Conservation (phyloP, 2,329 filamentous ascomycete genomes). For the Exophiala aquamarina region DNA sequence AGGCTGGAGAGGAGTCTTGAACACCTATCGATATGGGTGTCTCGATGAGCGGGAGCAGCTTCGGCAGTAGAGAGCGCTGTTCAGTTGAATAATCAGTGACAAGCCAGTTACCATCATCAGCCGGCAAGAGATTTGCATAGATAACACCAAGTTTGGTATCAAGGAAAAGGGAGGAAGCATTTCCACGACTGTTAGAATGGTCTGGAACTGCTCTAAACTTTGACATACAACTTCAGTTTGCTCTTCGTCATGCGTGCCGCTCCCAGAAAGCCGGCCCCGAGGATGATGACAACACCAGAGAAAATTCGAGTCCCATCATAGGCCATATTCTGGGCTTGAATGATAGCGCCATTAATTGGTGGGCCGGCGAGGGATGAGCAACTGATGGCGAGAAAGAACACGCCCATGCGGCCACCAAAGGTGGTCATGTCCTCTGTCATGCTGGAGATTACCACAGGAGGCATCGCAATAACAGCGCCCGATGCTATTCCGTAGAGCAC, state of each 20-base stretch:
- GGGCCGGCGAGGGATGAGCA: background rate
- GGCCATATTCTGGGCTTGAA: background rate
- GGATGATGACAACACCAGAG: background rate
- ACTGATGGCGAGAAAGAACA: conserved; percentile 27
- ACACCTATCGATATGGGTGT: no score
- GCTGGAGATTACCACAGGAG: conserved; percentile 37
- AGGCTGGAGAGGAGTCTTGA: no score
- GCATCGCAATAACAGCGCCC: conserved; percentile 40
- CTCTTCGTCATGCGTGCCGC: background rate
- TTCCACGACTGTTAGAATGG: no score
- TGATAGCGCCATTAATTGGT: background rate
- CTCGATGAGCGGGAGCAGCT: no score
- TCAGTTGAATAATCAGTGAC: no score
- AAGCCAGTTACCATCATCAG: no score
- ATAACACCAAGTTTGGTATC: no score
- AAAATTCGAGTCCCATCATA: background rate
- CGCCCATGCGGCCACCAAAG: conserved; percentile 45
- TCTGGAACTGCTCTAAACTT: no score
- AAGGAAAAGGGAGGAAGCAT: no score
- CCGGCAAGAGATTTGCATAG: no score
- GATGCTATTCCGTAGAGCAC: conserved; percentile 41
- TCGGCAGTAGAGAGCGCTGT: no score
- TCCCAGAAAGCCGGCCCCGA: background rate
- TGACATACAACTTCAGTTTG: background rate
- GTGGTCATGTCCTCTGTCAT: conserved; percentile 33